Percentiles rank a stretch among this genome's conserved stretches.
These are phyloP conservation scores for Diddensiella santjacobensis DNA, from an alignment of 805 yeast genomes.

Conservation along the genomic window DNA sequence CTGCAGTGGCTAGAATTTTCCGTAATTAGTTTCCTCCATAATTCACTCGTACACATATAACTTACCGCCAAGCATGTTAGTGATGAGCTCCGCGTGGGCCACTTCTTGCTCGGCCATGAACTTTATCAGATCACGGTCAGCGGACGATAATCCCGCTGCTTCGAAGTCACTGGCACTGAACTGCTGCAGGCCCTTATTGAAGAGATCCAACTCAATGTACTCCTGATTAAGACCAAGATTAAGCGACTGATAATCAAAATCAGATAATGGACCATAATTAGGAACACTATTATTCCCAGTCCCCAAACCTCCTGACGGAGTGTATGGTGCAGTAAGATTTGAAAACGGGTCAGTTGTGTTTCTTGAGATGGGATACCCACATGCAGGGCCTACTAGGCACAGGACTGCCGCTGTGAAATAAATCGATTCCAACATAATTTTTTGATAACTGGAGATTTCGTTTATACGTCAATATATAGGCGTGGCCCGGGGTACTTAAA, in stretches of 20 bases:
- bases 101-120: constrained; percentile 2
- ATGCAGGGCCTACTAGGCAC: neutral
- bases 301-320: constrained; percentile 4
- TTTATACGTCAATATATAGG: too few species aligned
- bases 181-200: neutral
- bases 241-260: constrained; percentile 6
- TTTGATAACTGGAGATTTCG: too few species aligned
- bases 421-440: too few species aligned
- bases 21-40: neutral
- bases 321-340: constrained; percentile 1
- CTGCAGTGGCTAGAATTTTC: neutral
- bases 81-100: neutral
- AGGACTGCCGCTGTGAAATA: too few species aligned
- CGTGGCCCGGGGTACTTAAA: too few species aligned
- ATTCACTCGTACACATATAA: neutral
- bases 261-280: neutral
- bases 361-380: neutral
- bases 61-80: constrained; percentile 3
- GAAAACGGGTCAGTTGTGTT: constrained; percentile 7
- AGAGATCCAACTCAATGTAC: constrained; percentile 1
- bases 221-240: constrained; percentile 5
- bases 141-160: neutral
- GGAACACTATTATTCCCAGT: neutral
- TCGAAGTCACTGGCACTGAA: neutral
- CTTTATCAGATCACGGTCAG: neutral